Evolutionary conservation across 305 asterid species (phyloP), one percentile per base, ranked within the genome.

Genomic region (Rubia tinctorum): DNA sequence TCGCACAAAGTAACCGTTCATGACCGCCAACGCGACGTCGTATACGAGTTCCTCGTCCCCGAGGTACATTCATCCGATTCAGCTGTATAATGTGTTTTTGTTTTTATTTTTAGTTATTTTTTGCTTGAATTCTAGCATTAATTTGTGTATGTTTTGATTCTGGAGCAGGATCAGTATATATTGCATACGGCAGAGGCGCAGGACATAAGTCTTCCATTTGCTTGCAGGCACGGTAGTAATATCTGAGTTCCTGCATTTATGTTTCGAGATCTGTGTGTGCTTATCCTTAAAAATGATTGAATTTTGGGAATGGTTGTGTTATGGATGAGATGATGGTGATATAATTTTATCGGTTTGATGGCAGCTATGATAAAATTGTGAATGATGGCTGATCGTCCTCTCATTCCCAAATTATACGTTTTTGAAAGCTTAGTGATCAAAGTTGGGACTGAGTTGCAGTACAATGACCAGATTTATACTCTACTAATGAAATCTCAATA

Each of bases 161-260:
- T 55, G 66, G 39, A 47, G 25, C 88, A 94, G 98, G 97, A 94
- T 75, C 97, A 94, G 81, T 94, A 94, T 71, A 94, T 94, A 85
- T 79, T 94, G 86, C 98, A 91, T 82, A 88, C 98, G 8, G 99
- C 97, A 7, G 99, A 94, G 83, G 87, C 85, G 69, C 99, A 91
- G 89, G 74, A 90, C 75, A 94, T 94, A 78, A 81, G 63, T 65
- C 96, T 94, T 42, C 99, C 97, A 18, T 94, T 94, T 76, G 96
- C 99, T 79, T 94, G 99, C 90, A 90, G 99, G 87, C 97, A 90
- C 74, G 99, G 99, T 91, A 91, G 72, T 84, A 81, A 68, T 75
- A 68, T 15, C 70, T 56, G 49, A 18, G n/a, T 15, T 42, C 5
- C 47, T 39, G 44, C 34, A 18, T 34, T 67, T 44, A 49, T 3